These are phyloP conservation scores for Sphagnum fallax DNA, from an alignment of 228 moss, liverwort and hornwort genomes.

Conservation along the genomic window DNA sequence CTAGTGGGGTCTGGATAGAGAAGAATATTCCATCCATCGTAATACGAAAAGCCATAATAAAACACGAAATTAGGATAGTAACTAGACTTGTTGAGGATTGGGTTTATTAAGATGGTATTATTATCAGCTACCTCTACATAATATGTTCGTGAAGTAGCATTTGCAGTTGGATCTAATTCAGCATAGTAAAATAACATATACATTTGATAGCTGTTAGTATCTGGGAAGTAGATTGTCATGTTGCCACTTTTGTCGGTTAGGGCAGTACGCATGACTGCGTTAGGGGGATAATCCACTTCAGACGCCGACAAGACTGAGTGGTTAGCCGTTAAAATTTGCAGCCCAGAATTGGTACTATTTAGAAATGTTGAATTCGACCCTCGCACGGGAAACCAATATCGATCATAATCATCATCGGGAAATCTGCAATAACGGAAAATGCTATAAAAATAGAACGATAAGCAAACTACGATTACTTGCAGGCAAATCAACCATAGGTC, in stretches of 20 bases:
- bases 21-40: conserved; percentile 12
- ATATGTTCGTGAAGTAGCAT: neutral
- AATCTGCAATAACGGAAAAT: conserved; percentile 12
- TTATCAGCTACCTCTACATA: accelerated
- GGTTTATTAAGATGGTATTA: conserved; percentile 7
- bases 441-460: no score
- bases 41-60: no score
- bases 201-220: neutral
- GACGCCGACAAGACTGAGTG: accelerated
- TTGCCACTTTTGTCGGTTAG: conserved; percentile 12
- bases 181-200: conserved; percentile 7
- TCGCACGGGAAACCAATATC: conserved; percentile 24
- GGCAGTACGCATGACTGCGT: conserved; percentile 20
- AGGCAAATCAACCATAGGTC: no score
- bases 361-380: conserved; percentile 6
- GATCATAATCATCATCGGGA: conserved; percentile 29
- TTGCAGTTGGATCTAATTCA: conserved; percentile 21
- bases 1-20: conserved; percentile 10
- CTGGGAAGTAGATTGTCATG: conserved; percentile 11
- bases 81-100: neutral
- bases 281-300: neutral
- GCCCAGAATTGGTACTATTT: neutral
- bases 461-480: no score
- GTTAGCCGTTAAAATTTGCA: neutral
- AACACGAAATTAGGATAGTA: neutral